Base-by-base conservation (phyloP, 2,329 filamentous ascomycete species). In the Byssochlamys sp. region DNA sequence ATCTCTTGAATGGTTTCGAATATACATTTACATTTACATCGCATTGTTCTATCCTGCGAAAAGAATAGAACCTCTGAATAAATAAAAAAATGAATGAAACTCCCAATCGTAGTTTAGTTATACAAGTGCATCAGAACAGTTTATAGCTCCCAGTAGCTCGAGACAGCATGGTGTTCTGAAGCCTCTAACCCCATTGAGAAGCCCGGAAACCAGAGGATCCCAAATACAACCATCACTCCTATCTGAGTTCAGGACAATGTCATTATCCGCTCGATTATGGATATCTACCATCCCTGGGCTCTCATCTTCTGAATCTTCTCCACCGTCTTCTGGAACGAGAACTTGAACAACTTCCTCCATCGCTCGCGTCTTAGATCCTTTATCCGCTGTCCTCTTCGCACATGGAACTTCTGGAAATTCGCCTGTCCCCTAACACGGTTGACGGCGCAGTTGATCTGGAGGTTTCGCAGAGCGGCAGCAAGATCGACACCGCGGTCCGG, bases 281-380 rank as follows among this genome's bases (percentile, higher is more conserved):
- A 35, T 29, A 53, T 39, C 61, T 70, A 78, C 76, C 76, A 78
- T 11, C 76, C 76, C 67, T 78, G 76, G 24, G 67, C 67, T 61
- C 72, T 72, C 75, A 78, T 75, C 55, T 69, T 69, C 63, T 75
- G 65, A 57, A 78, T 75, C 65, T 71, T 71, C 49, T 57, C 62
- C 59, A 77, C 72, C 57, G 75, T 77, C 50, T 69, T 62, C 57
- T 71, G 59, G 62, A 78, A 78, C 11, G 74, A 76, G 54, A 70
- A 72, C 62, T 71, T 73, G 60, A 78, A 78, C 65, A 77, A 58
- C 58, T 67, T 72, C 64, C 73, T 71, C 76, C 76, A 78, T 58
- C 75, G 64, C 57, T 63, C 53, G 56, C 67, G 69, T 57, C 67
- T 67, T 60, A 71, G 39, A 56, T 73, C 63, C 72, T 78, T 78